Evolutionary conservation across 208 protist genomes (phyloP).

Genomic region (Acanthamoeba royreba): DNA sequence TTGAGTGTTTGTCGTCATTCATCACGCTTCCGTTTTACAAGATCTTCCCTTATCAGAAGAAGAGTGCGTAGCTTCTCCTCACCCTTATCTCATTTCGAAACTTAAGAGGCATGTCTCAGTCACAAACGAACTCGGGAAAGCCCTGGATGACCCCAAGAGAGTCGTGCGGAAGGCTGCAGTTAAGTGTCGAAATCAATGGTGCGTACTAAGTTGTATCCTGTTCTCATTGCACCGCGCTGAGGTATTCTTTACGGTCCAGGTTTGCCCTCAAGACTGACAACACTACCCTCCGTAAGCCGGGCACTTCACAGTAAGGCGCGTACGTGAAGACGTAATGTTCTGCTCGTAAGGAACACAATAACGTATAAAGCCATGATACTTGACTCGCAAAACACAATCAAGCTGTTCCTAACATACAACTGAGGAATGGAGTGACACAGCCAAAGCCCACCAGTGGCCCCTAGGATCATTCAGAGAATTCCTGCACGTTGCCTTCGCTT

Average conservation of each 20-base stretch:
- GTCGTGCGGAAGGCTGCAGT: constrained; percentile 1
- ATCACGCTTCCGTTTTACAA: not conserved
- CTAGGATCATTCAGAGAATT: too few relatives aligned
- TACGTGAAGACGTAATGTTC: too few relatives aligned
- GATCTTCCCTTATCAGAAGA: constrained; percentile 24
- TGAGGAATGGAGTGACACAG: too few relatives aligned
- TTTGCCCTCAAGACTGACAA: not conserved
- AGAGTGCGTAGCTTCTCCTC: not conserved
- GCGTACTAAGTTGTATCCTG: not conserved
- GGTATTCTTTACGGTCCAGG: not conserved
- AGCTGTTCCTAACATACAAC: too few relatives aligned
- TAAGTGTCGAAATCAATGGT: constrained; percentile 25
- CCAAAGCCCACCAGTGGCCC: too few relatives aligned
- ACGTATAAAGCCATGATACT: too few relatives aligned
- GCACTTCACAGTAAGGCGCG: too few relatives aligned
- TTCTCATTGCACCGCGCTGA: not conserved
- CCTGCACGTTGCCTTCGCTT: too few relatives aligned
- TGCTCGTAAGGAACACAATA: too few relatives aligned
- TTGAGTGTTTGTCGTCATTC: not conserved
- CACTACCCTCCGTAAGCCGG: not conserved
- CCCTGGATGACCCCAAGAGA: constrained; percentile 27
- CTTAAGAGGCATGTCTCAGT: not conserved
- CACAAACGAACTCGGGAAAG: not conserved
- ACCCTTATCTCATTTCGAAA: not conserved
- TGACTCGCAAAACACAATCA: too few relatives aligned